Evolutionary conservation across 2,329 filamentous ascomycete species (phyloP), one percentile per base, ranked within the genome.

Genomic region (Fusarium liriodendri): DNA sequence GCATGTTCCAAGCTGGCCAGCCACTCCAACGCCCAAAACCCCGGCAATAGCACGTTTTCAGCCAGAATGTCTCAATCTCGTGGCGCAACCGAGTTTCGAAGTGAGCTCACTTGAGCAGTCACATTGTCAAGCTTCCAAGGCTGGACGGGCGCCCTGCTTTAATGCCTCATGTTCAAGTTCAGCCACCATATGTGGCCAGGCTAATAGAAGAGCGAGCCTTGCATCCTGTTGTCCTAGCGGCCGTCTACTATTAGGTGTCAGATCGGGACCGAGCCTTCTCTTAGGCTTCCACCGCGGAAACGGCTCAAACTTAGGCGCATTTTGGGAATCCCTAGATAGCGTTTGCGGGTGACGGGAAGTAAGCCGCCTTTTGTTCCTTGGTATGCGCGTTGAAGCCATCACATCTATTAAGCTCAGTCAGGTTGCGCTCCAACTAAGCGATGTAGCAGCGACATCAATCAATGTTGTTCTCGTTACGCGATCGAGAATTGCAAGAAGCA

Each of bases 291-390:
- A 52, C 10, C 16, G 32, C 22, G 32, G 32, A 52, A 62, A 20
- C 32, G 32, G 20, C 42, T 20, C n/a, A n/a, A 52, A 52, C 32
- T 20, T 29, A 13, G 37, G 4, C 11, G 8, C 20, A 18, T 16
- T 6, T 16, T 18, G 14, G 20, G 13, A 9, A 14, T n/a, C 20
- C n/a, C 29, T 14, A 50, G 40, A 62, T 38, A 37, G 32, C 2
- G 42, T 54, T 62, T 20, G 22, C 22, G 20, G 60, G 60, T 11
- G 32, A 62, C 45, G 45, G 60, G 42, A 62, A 54, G 60, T 62
- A 62, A 29, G 33, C 32, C 42, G 60, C 60, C 60, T 38, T 22
- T 1, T 14, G 6, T 16, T 47, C 8, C 14, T 33, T 47, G 40
- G 20, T 35, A 33, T 62, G 37, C 18, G 14, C 3, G 18, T 27